Percentiles rank a stretch among this genome's conserved stretches.
These are phyloP conservation scores for Agroathelia rolfsii DNA, from an alignment of 1,284 basidiomycete species.

Conservation along the genomic window DNA sequence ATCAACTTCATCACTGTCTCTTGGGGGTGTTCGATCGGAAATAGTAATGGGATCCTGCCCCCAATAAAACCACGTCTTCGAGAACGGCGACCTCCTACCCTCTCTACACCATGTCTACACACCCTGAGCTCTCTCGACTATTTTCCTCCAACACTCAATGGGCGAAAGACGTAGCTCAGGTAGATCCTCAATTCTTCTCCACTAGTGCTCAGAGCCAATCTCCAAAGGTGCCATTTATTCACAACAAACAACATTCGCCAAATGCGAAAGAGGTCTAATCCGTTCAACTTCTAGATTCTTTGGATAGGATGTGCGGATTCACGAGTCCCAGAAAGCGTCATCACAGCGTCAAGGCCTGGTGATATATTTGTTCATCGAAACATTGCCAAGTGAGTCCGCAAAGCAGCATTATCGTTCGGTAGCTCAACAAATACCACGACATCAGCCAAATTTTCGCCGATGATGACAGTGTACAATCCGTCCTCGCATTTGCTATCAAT, in stretches of 20 bases:
- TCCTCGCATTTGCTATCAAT: slow-evolving; percentile 76
- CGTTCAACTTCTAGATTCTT: slow-evolving; percentile 33
- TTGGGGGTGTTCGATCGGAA: too few species aligned
- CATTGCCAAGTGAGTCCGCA: slow-evolving; percentile 44
- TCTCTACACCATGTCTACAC: too few species aligned
- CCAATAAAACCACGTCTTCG: too few species aligned
- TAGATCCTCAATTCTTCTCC: slow-evolving; percentile 58
- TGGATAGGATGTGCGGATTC: slow-evolving; percentile 72
- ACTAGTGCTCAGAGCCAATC: slow-evolving; percentile 54
- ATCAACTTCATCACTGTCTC: too few species aligned
- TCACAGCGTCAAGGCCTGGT: slow-evolving; percentile 47
- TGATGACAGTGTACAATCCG: slow-evolving; percentile 73
- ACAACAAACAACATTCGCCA: background rate
- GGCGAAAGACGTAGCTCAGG: slow-evolving; percentile 43
- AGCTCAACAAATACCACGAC: too few species aligned
- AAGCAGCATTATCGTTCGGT: slow-evolving; percentile 1
- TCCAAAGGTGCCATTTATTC: slow-evolving; percentile 55
- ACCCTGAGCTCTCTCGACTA: slow-evolving; percentile 30
- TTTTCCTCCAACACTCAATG: slow-evolving; percentile 51
- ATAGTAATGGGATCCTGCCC: too few species aligned
- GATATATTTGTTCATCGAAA: slow-evolving; percentile 65
- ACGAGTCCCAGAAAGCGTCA: slow-evolving; percentile 50
- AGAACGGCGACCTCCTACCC: too few species aligned
- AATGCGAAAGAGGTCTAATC: slow-evolving; percentile 1
- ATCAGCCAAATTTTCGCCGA: slow-evolving; percentile 68